Evolutionary conservation across 306 rosid species (phyloP).

Genomic region (Cicer cuneatum): DNA sequence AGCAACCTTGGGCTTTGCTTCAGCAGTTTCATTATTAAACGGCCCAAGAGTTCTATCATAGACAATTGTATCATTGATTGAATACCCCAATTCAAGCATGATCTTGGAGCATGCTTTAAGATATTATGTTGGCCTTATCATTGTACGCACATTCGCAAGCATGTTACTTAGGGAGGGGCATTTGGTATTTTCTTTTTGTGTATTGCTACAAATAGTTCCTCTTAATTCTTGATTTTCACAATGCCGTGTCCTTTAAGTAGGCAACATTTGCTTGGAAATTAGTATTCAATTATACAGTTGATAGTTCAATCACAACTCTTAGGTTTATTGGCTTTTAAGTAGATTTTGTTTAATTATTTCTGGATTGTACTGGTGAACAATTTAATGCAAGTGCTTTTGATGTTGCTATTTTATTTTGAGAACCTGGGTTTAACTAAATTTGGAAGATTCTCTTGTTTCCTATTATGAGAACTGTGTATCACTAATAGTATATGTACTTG

Average conservation of each 20-base stretch:
- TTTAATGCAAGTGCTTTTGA: conserved; percentile 19
- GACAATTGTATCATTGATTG: conserved; percentile 30
- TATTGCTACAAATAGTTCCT: conserved; percentile 26
- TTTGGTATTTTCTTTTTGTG: conserved; percentile 1
- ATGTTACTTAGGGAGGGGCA: conserved; percentile 1
- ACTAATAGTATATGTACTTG: conserved; percentile 11
- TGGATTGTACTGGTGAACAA: not conserved
- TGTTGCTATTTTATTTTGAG: conserved; percentile 17
- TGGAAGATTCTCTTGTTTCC: conserved; percentile 17
- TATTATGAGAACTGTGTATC: not conserved
- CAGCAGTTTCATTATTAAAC: no score
- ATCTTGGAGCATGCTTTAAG: conserved; percentile 1
- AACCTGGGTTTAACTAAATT: conserved; percentile 21
- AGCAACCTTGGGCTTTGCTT: no score
- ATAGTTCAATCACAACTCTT: conserved; percentile 4
- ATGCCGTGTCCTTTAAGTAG: not conserved
- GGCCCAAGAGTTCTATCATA: no score
- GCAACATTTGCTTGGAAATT: conserved; percentile 1
- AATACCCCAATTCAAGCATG: conserved; percentile 4
- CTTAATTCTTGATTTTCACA: not conserved
- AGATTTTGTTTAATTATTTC: conserved; percentile 2
- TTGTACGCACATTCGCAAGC: not conserved
- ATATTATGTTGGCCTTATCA: conserved; percentile 17
- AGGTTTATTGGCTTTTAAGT: conserved; percentile 33
- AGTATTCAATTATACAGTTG: not conserved